These are phyloP conservation scores for Spongispora temasekensis DNA, from an alignment of 1,284 basidiomycete genomes.

Conservation along the genomic window DNA sequence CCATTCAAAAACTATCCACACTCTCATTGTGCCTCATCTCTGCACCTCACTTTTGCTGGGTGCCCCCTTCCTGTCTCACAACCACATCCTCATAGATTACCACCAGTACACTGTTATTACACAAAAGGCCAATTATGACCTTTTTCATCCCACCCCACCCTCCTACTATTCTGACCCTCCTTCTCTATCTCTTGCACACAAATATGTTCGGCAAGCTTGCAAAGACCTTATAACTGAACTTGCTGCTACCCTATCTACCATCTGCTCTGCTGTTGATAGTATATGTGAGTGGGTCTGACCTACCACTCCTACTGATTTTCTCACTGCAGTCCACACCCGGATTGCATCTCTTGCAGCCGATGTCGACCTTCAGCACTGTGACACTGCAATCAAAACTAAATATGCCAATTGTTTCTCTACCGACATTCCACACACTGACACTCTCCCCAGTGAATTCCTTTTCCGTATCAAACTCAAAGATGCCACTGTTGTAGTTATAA, in stretches of 20 bases:
- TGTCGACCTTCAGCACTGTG: background rate
- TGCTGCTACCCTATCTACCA: background rate
- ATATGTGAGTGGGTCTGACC: background rate
- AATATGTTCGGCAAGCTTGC: too few species aligned
- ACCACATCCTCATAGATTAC: background rate
- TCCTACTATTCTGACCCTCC: too few species aligned
- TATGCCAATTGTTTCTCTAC: background rate
- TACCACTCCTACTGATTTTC: too few species aligned
- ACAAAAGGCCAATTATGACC: background rate
- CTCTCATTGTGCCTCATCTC: background rate
- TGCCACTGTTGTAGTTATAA: too few species aligned
- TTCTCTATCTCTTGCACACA: too few species aligned
- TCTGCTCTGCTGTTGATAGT: background rate
- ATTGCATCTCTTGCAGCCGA: background rate
- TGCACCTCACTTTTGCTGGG: background rate
- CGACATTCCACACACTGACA: background rate
- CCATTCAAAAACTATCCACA: background rate
- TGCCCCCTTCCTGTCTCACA: background rate
- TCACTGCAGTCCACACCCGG: background rate
- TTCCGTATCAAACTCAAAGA: slow-evolving; percentile 22
- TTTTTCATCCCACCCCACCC: background rate
- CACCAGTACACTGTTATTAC: background rate
- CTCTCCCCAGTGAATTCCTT: background rate
- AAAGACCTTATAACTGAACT: too few species aligned
- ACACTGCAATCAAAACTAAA: background rate